Base-by-base conservation (phyloP, 768 basidiomycete genomes). In the Omphalotus guepiniiformis region DNA sequence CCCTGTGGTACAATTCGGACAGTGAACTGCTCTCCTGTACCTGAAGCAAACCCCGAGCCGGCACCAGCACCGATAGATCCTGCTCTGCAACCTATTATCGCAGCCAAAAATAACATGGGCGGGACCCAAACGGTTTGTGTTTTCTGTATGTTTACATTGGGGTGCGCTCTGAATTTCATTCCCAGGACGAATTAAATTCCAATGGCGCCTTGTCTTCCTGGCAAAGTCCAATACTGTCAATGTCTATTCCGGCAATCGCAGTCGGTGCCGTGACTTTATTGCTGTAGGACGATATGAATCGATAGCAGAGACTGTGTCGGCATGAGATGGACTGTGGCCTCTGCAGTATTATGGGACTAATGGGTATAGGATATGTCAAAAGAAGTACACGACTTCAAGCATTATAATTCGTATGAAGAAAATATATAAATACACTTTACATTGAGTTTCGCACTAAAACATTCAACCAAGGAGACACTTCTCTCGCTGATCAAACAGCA, bases 31-130 rank as follows among this genome's bases (percentile, higher is more conserved):
- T 34, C 12, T 34, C 21, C 21, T 32, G 12, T 19, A 15, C 12
- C 28, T 25, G 12, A 18, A 46, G 44, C 22, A 15, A 35, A 19
- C 13, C 35, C 44, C n/a, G 34, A 27, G 15, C 44, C 44, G 16
- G 44, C 16, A 19, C 43, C 43, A 6, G 43, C 32, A 18, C 44
- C 44, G 7, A 25, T 46, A 26, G 44, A 46, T 19, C 19, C 44
- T 26, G 44, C 34, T 9, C 21, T 46, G 22, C 44, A 46, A 19
- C 35, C 23, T 23, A 27, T 46, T 11, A 36, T 46, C 11, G 32
- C 32, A 21, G 7, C 35, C 16, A 46, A 46, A 27, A 46, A 46
- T 16, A 19, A 27, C 4, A 46, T 46, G 44, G 44, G 44, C 4
- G 44, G 32, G 8, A 27, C 23, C 6, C 34, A 23, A 3, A 27